Conservation (phyloP, 2,329 filamentous ascomycete genomes). For the Botrytis porri region DNA sequence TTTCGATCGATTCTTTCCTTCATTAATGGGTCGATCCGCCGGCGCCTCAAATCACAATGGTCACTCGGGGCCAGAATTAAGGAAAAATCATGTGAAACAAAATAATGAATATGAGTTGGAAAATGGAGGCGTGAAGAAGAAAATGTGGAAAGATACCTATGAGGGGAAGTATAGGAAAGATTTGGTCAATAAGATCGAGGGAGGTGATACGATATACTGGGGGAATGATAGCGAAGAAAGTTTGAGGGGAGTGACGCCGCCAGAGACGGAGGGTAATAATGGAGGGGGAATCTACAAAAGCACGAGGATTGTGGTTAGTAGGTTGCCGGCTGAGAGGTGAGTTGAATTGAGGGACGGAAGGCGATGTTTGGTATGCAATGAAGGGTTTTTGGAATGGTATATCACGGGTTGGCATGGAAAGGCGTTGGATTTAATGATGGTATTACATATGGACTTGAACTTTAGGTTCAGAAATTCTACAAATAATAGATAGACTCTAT, state of each 20-base stretch:
- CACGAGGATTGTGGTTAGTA: conserved; percentile 5
- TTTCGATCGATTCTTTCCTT: conserved; percentile 9
- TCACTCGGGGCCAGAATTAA: neutral
- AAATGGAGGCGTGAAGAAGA: neutral
- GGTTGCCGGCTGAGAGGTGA: neutral
- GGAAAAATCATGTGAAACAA: conserved; percentile 2
- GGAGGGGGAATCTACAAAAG: neutral
- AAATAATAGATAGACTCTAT: neutral
- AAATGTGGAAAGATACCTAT: conserved; percentile 7
- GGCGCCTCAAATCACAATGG: neutral
- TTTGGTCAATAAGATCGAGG: conserved; percentile 5
- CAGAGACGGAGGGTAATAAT: neutral
- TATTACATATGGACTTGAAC: neutral
- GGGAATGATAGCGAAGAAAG: conserved; percentile 10
- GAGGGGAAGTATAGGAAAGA: conserved; percentile 1
- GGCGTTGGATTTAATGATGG: neutral
- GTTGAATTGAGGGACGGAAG: neutral
- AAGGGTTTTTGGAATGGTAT: neutral
- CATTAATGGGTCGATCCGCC: neutral
- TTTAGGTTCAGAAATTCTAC: neutral
- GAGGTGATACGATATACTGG: neutral
- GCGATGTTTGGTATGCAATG: neutral
- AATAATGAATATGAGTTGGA: conserved; percentile 9
- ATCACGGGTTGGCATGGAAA: neutral
- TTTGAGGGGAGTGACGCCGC: neutral